Evolutionary conservation across 345 rosid species (phyloP).

Genomic region (Arabidopsis suecica): DNA sequence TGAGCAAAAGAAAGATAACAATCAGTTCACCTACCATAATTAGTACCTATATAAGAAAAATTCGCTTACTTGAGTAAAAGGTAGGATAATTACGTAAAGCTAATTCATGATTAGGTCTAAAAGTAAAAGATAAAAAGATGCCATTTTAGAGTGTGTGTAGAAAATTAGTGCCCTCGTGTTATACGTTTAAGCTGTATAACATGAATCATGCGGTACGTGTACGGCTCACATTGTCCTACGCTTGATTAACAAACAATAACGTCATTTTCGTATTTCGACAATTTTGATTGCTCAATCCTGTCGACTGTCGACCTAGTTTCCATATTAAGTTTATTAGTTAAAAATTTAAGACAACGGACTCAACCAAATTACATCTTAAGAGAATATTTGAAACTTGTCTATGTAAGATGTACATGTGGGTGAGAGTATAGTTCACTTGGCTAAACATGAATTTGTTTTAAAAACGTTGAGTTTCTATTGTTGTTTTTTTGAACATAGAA

Average conservation of each 20-base stretch:
- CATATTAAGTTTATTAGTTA: not conserved
- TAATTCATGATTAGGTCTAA: conserved; percentile 15
- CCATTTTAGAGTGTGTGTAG: not conserved
- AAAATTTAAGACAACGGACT: too few relatives aligned
- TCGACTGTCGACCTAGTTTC: not conserved
- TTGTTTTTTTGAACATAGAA: not conserved
- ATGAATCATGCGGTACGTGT: conserved; percentile 6
- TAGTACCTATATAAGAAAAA: not conserved
- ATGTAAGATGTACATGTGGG: too few relatives aligned
- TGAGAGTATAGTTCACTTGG: too few relatives aligned
- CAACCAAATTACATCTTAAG: too few relatives aligned
- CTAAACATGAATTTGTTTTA: too few relatives aligned
- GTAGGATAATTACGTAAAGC: conserved; percentile 3
- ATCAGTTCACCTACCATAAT: not conserved
- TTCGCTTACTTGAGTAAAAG: conserved; percentile 4
- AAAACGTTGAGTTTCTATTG: too few relatives aligned
- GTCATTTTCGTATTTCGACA: not conserved
- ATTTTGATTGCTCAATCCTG: not conserved
- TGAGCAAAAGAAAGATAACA: not conserved
- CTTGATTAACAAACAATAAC: not conserved
- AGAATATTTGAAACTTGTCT: too few relatives aligned
- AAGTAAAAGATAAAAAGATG: not conserved
- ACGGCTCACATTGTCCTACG: not conserved
- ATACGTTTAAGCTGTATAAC: not conserved
- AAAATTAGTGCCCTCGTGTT: not conserved